phyloP scores from a whole-genome alignment of 2,329 filamentous ascomycete species.

The Beauveria pseudobassiana region DNA sequence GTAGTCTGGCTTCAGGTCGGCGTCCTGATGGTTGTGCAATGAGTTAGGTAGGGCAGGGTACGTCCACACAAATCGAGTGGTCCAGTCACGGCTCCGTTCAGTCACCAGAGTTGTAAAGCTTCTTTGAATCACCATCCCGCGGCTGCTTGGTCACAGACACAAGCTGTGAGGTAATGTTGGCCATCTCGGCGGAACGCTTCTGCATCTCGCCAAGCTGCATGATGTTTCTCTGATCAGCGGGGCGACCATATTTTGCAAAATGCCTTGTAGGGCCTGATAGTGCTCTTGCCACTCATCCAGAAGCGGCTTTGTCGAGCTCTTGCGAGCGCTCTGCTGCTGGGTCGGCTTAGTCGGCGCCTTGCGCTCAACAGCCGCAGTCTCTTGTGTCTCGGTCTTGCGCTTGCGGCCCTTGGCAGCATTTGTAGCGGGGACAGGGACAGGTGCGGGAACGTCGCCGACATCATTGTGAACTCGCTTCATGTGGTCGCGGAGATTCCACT shows the following conservation, averaged over 20 bases:
- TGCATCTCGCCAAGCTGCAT: constrained; percentile 46
- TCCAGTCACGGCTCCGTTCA: background rate
- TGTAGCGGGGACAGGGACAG: constrained; percentile 33
- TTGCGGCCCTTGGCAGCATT: constrained; percentile 42
- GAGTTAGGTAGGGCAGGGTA: background rate
- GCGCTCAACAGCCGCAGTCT: constrained; percentile 34
- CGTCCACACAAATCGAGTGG: background rate
- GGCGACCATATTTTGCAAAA: constrained; percentile 42
- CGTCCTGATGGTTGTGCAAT: constrained; percentile 5
- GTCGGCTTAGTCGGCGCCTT: constrained; percentile 41
- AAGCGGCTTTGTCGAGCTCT: constrained; percentile 31
- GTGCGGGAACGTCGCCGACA: constrained; percentile 31
- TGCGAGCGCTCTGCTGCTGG: constrained; percentile 26
- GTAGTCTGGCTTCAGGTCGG: constrained; percentile 6
- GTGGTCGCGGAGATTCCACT: constrained; percentile 95
- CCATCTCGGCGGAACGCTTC: constrained; percentile 43
- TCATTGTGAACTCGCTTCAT: constrained; percentile 89
- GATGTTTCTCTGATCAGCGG: constrained; percentile 45
- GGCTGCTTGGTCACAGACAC: background rate
- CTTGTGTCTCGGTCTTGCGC: constrained; percentile 47
- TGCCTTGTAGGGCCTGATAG: constrained; percentile 54
- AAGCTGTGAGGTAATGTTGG: constrained; percentile 32
- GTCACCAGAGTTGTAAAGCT: constrained; percentile 4
- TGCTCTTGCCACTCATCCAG: constrained; percentile 53
- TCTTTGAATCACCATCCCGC: background rate